Base-by-base conservation (phyloP, 108 stramenopile species). In the Pseudonitzschia multiseries region DNA sequence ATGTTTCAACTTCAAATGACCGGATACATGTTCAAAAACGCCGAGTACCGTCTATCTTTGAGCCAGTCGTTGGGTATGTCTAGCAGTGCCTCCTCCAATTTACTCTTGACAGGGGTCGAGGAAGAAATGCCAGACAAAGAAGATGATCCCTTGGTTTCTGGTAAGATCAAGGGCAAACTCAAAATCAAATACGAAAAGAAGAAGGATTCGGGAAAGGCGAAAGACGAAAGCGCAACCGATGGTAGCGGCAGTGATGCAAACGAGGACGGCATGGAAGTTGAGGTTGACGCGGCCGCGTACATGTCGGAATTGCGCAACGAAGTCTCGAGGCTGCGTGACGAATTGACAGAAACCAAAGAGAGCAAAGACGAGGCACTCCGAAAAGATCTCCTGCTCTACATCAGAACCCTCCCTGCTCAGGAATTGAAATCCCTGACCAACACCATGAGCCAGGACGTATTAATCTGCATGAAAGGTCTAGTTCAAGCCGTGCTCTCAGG, bases 1-100 rank as follows among this genome's bases (percentile, higher is more conserved):
- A 96, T 98, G 96, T 97, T 97, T 84, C 97, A 94, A 74, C 79
- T 96, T 40, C 97, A 98, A 83, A 97, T 98, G 93, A 98, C 96
- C 20, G 97, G 97, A 36, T 98, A 98, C 71, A 96, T 98, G 96
- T 96, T 97, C 71, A 94, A 96, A 81, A 98, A 98, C 83, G 97
- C 97, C 22, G 96, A 98, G 68, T 97, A 98, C 69, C 77, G 95
- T 8, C 59, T 96, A 1, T 86, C 85, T 57, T 56, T 97, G 43
- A 79, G 87, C 18, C 78, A 90, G 70, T 84, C 83, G 31, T 70
- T 96, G 75, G 88, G 85, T 8, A 74, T 78, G 57, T 41, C 64
- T 28, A 52, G 40, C 15, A 76, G 12, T 42, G 50, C 65, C 29
- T 59, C 51, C 56, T 71, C 41, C 36, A 44, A 74, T 27, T 40